Conservation (phyloP, 2,329 filamentous ascomycete genomes). For the Lasiodiplodia sp. region DNA sequence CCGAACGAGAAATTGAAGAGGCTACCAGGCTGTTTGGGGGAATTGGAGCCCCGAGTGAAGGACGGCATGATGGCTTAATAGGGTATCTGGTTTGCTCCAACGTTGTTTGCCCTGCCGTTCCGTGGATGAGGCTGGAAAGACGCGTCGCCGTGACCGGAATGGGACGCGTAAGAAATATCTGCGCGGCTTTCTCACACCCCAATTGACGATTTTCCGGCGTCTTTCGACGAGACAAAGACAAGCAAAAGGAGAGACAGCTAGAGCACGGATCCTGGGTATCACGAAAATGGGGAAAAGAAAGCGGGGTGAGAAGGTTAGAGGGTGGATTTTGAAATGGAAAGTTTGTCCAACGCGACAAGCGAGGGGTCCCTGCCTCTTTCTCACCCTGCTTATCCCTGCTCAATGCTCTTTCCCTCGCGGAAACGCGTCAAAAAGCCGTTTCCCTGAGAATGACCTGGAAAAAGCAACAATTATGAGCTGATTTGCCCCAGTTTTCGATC, state of each 20-base stretch:
- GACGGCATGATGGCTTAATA: not conserved
- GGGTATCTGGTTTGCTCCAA: not conserved
- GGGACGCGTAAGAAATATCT: not conserved
- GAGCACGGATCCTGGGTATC: conserved; percentile 12
- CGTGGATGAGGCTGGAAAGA: not conserved
- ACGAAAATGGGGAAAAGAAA: not conserved
- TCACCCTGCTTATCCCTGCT: conserved; percentile 1
- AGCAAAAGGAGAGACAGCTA: not conserved
- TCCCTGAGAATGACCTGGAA: not conserved
- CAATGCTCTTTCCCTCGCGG: not conserved
- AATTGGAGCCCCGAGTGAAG: conserved; percentile 3
- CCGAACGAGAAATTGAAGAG: conserved; percentile 2
- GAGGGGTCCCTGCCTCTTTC: not conserved
- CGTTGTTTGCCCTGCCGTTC: not conserved
- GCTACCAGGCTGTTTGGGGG: conserved; percentile 1
- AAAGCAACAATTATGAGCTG: not conserved
- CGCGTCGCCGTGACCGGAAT: conserved; percentile 4
- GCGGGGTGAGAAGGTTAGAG: not conserved
- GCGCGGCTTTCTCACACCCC: not conserved
- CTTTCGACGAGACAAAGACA: not conserved
- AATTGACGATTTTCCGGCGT: not conserved
- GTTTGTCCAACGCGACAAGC: conserved; percentile 12
- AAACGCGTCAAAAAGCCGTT: not conserved
- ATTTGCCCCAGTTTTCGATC: not conserved
- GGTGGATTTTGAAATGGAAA: not conserved